Conservation (phyloP, 2,329 filamentous ascomycete species). For the Lasiodiplodia gonubiensis region DNA sequence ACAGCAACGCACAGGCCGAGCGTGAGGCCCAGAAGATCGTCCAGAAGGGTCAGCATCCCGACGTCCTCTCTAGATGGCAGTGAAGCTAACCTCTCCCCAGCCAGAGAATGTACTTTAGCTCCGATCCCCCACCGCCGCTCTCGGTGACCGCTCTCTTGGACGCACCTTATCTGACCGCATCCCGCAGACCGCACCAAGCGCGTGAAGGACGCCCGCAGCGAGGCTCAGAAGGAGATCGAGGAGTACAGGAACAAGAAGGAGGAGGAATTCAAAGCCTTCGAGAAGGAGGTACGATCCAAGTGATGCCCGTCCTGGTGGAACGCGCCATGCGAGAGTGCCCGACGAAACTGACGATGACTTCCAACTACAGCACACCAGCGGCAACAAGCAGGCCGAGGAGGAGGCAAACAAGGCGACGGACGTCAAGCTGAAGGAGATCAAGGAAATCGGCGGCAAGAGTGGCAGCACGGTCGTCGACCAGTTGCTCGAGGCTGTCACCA, state of each 20-base stretch:
- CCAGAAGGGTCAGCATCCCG: constrained; percentile 74
- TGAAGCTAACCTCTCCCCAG: constrained; percentile 51
- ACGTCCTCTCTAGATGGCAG: neutral
- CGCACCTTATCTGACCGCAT: constrained; percentile 34
- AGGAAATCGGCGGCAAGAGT: constrained; percentile 77
- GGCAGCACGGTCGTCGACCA: constrained; percentile 82
- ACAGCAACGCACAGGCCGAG: constrained; percentile 72
- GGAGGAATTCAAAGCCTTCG: constrained; percentile 92
- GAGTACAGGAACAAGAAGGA: constrained; percentile 90
- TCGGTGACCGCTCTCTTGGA: constrained; percentile 21
- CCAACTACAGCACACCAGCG: constrained; percentile 77
- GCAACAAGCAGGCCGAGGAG: constrained; percentile 76
- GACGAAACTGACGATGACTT: constrained; percentile 31
- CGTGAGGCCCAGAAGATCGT: constrained; percentile 99
- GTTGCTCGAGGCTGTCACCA: constrained; percentile 81
- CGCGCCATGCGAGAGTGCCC: neutral
- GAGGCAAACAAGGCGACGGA: constrained; percentile 83
- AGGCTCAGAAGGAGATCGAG: constrained; percentile 97
- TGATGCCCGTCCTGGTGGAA: neutral
- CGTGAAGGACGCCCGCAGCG: constrained; percentile 93
- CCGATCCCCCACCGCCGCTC: constrained; percentile 20
- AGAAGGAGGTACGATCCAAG: constrained; percentile 67
- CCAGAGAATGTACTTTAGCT: constrained; percentile 77
- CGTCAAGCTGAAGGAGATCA: constrained; percentile 80
- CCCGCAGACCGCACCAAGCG: constrained; percentile 85